Percentiles rank a stretch among this genome's conserved stretches.
Evolutionary conservation across 164 flowering plant species (phyloP).

Genomic region (Vitis labrusca): DNA sequence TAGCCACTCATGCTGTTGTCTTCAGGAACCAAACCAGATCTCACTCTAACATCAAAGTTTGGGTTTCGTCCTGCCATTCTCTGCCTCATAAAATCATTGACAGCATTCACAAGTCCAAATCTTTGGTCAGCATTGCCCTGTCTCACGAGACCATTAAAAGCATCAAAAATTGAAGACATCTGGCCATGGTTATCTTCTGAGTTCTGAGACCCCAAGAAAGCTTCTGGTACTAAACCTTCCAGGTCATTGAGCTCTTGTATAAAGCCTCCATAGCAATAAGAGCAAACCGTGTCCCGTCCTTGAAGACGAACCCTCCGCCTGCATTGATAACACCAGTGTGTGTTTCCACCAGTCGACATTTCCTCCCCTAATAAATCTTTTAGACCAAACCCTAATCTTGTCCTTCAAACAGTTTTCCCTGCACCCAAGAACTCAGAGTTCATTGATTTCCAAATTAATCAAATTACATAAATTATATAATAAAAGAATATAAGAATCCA

Average conservation of each 20-base stretch:
- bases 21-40: slow-evolving; percentile 22
- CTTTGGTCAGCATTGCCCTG: slow-evolving; percentile 23
- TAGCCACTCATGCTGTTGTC: background rate
- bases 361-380: background rate
- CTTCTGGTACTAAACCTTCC: slow-evolving; percentile 11
- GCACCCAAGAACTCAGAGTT: too few species aligned
- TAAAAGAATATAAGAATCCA: too few species aligned
- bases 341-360: slow-evolving; percentile 37
- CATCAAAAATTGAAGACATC: slow-evolving; percentile 4
- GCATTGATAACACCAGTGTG: slow-evolving; percentile 57
- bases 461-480: too few species aligned
- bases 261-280: slow-evolving; percentile 44
- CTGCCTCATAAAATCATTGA: slow-evolving; percentile 29
- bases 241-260: slow-evolving; percentile 36
- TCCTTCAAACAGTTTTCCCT: too few species aligned
- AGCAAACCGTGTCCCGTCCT: slow-evolving; percentile 27
- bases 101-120: slow-evolving; percentile 25
- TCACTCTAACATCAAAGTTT: slow-evolving; percentile 25
- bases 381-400: too few species aligned
- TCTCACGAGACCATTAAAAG: slow-evolving; percentile 11
- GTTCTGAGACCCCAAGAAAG: slow-evolving; percentile 6
- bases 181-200: slow-evolving; percentile 7
- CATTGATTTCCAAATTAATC: too few species aligned
- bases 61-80: slow-evolving; percentile 32
- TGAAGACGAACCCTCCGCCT: slow-evolving; percentile 23